Evolutionary conservation across 2,329 filamentous ascomycete genomes (phyloP).

Genomic region (Hymenoscyphus scutula): DNA sequence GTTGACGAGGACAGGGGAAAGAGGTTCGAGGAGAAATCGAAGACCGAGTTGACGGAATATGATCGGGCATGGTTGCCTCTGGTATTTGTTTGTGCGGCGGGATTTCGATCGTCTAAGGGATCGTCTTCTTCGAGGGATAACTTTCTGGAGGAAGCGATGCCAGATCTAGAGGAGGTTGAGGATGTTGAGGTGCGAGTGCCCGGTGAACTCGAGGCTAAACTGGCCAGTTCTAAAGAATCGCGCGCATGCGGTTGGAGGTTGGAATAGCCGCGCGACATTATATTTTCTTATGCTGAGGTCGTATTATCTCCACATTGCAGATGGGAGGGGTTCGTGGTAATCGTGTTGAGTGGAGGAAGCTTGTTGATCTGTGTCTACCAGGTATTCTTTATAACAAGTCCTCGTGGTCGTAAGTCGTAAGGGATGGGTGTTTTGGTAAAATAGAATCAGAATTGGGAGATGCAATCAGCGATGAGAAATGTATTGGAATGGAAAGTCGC

Average conservation of each 20-base stretch:
- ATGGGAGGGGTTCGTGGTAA: slow-evolving; percentile 8
- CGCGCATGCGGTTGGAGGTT: slow-evolving; percentile 45
- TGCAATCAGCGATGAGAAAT: background rate
- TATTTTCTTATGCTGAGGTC: slow-evolving; percentile 15
- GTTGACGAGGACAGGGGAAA: slow-evolving; percentile 87
- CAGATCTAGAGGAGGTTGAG: slow-evolving; percentile 77
- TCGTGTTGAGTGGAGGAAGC: background rate
- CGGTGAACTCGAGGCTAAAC: slow-evolving; percentile 80
- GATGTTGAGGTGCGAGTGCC: slow-evolving; percentile 59
- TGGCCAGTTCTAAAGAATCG: slow-evolving; percentile 95
- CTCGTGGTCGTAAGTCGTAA: background rate
- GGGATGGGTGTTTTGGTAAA: background rate
- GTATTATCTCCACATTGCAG: slow-evolving; percentile 11
- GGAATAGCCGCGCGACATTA: slow-evolving; percentile 34
- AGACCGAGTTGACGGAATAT: slow-evolving; percentile 88
- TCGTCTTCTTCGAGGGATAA: slow-evolving; percentile 87
- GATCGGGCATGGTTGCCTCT: slow-evolving; percentile 56
- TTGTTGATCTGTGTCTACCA: background rate
- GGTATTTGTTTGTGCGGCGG: slow-evolving; percentile 41
- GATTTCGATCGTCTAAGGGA: slow-evolving; percentile 64
- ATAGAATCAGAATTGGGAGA: slow-evolving; percentile 4
- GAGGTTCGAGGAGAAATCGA: slow-evolving; percentile 90
- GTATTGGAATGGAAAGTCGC: background rate
- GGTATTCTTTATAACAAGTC: background rate
- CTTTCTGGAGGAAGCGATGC: slow-evolving; percentile 86